A percentile compares a stretch with the other conserved stretches of the same genome.
These are phyloP conservation scores for Pythium coloratum DNA, from an alignment of 352 stramenopile genomes.

Conservation along the genomic window DNA sequence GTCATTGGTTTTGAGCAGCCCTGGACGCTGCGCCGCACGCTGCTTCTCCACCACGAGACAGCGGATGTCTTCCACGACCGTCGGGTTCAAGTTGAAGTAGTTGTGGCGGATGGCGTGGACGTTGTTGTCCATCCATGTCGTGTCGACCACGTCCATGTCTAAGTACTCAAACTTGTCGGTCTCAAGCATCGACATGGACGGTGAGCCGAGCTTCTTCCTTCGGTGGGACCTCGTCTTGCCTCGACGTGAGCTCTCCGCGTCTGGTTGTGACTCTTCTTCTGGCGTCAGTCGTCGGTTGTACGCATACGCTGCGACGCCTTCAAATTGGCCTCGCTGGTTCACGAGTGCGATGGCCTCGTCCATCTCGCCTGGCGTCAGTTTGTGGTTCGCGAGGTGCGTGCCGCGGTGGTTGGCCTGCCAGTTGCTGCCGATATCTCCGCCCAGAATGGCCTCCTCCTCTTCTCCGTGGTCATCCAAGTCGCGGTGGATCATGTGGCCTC, in stretches of 20 bases:
- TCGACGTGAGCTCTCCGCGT: slow-evolving; percentile 4
- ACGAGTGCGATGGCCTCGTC: slow-evolving; percentile 52
- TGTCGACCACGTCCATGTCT: slow-evolving; percentile 78
- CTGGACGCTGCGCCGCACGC: slow-evolving; percentile 46
- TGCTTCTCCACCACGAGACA: slow-evolving; percentile 61
- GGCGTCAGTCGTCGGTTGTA: slow-evolving; percentile 44
- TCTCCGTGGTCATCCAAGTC: slow-evolving; percentile 4
- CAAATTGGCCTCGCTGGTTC: slow-evolving; percentile 57
- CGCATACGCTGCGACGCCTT: slow-evolving; percentile 50
- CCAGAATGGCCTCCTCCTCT: background rate
- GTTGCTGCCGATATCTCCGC: background rate
- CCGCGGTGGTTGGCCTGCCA: background rate
- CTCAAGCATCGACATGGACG: background rate
- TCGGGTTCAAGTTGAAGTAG: slow-evolving; percentile 74
- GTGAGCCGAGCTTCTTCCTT: background rate
- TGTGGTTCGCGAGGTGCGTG: background rate
- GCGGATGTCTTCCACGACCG: slow-evolving; percentile 68
- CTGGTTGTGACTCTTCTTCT: background rate
- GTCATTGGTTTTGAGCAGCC: slow-evolving; percentile 52
- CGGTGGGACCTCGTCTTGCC: background rate
- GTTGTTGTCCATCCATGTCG: slow-evolving; percentile 78
- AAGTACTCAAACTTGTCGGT: slow-evolving; percentile 33
- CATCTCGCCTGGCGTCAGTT: slow-evolving; percentile 36
- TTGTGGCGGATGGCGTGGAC: slow-evolving; percentile 66
- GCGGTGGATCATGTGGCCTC: slow-evolving; percentile 27